A percentile compares a stretch with the other conserved stretches of the same genome.
Evolutionary conservation across 192 early-diverging fungal species (phyloP).

Genomic region (Podila verticillata): DNA sequence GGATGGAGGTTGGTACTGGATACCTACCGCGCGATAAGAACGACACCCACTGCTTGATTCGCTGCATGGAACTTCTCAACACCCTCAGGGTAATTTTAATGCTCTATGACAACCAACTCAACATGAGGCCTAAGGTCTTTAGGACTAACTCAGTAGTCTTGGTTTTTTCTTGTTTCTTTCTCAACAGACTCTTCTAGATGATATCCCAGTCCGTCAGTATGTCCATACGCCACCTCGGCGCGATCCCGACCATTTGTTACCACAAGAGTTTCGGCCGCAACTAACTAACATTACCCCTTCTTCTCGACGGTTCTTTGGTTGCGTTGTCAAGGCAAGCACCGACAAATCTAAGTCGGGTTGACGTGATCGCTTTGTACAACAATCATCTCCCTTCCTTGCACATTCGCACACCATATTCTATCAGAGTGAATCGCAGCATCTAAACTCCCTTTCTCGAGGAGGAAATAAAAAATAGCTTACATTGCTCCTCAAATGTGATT

Average conservation of each 20-base stretch:
- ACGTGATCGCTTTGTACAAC: not conserved
- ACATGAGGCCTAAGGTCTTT: conserved; percentile 1
- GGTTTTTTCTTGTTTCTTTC: conserved; percentile 1
- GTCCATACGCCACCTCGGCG: conserved; percentile 29
- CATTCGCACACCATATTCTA: not conserved
- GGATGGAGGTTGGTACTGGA: conserved; percentile 6
- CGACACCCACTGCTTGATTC: conserved; percentile 25
- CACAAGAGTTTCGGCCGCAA: conserved; percentile 26
- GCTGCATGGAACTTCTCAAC: conserved; percentile 22
- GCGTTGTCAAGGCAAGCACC: conserved; percentile 22
- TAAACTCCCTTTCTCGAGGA: conserved; percentile 5
- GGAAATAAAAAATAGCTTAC: conserved; percentile 9
- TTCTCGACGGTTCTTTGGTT: conserved; percentile 32
- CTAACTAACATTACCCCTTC: conserved; percentile 30
- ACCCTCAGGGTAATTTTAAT: conserved; percentile 22
- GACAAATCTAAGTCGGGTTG: conserved; percentile 4
- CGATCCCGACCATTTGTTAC: conserved; percentile 16
- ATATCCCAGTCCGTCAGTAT: conserved; percentile 14
- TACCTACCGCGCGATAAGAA: conserved; percentile 32
- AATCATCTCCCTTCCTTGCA: conserved; percentile 5
- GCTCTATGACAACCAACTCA: conserved; percentile 9
- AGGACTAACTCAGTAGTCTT: conserved; percentile 12
- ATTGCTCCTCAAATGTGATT: not conserved
- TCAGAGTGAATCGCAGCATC: conserved; percentile 5
- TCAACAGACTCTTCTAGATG: conserved; percentile 18